These are phyloP conservation scores for Pachysandra terminalis DNA, from an alignment of 164 flowering plant species.

Conservation along the genomic window DNA sequence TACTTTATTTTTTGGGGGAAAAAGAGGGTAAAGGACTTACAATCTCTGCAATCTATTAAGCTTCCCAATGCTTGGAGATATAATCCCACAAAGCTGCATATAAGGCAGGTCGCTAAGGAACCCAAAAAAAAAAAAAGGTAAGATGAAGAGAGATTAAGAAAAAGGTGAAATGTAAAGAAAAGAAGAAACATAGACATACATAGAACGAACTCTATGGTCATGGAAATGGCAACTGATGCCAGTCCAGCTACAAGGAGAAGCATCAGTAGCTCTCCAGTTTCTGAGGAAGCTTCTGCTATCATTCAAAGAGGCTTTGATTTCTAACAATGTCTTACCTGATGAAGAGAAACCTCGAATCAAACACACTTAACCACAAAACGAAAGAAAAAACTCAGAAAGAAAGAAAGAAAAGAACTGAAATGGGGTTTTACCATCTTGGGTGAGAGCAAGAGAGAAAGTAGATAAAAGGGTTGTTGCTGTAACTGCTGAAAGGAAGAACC, in stretches of 20 bases:
- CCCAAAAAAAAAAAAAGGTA: constrained; percentile 10
- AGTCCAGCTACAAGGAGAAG: constrained; percentile 80
- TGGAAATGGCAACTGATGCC: constrained; percentile 65
- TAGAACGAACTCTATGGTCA: constrained; percentile 61
- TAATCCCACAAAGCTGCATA: constrained; percentile 77
- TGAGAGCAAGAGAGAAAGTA: constrained; percentile 47
- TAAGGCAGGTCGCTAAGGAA: constrained; percentile 72
- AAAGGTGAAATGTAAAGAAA: constrained; percentile 2
- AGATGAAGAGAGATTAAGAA: background rate
- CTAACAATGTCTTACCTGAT: constrained; percentile 74
- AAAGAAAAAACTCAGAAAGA: background rate
- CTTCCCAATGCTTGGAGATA: constrained; percentile 89
- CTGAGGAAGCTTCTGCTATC: constrained; percentile 53
- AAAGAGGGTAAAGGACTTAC: no score
- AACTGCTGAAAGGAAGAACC: constrained; percentile 23
- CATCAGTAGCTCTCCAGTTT: constrained; percentile 74
- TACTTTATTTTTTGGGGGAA: background rate
- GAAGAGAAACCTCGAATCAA: constrained; percentile 8
- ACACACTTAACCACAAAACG: background rate
- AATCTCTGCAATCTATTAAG: no score
- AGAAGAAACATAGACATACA: constrained; percentile 38
- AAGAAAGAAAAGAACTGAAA: background rate
- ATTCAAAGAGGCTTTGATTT: constrained; percentile 61
- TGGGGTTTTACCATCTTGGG: constrained; percentile 57
- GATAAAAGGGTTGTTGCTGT: constrained; percentile 26